Evolutionary conservation across 352 stramenopile species (phyloP).

Genomic region (Pythium phragmiticola): DNA sequence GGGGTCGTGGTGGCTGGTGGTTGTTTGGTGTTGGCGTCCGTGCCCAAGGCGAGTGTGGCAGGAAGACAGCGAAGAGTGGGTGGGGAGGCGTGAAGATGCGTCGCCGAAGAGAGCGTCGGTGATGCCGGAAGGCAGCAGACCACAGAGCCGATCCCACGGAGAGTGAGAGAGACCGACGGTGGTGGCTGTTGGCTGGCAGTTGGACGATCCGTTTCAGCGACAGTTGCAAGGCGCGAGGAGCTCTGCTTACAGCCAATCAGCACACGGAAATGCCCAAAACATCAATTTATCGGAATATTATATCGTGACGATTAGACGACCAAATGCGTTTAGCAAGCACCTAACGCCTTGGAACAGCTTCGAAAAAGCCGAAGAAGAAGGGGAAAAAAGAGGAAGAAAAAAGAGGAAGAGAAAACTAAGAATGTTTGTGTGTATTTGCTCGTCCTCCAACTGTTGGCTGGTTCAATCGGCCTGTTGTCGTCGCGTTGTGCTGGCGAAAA

Average conservation of each 20-base stretch:
- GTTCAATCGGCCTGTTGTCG: constrained; percentile 9
- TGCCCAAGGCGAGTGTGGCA: background rate
- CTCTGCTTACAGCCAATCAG: constrained; percentile 23
- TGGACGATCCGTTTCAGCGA: constrained; percentile 29
- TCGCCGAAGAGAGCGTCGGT: constrained; percentile 3
- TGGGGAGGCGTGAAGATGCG: constrained; percentile 3
- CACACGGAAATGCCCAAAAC: constrained; percentile 3
- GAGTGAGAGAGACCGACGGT: constrained; percentile 3
- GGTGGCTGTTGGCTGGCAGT: constrained; percentile 30
- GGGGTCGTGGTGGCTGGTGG: background rate
- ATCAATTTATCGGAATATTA: constrained; percentile 10
- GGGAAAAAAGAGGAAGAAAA: too few species aligned
- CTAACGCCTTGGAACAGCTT: background rate
- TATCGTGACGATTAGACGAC: constrained; percentile 10
- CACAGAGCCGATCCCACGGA: background rate
- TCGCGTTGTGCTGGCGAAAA: constrained; percentile 5
- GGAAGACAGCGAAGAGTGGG: constrained; percentile 1
- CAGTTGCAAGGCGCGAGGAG: constrained; percentile 19
- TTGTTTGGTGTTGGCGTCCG: background rate
- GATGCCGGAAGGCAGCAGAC: background rate
- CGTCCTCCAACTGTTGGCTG: background rate
- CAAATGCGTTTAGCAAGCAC: constrained; percentile 12
- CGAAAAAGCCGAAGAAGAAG: constrained; percentile 8
- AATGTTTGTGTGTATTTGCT: constrained; percentile 4
- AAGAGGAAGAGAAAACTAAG: constrained; percentile 12